These are phyloP conservation scores for Cladosporium sp. DNA, from an alignment of 2,329 filamentous ascomycete species.

Conservation along the genomic window DNA sequence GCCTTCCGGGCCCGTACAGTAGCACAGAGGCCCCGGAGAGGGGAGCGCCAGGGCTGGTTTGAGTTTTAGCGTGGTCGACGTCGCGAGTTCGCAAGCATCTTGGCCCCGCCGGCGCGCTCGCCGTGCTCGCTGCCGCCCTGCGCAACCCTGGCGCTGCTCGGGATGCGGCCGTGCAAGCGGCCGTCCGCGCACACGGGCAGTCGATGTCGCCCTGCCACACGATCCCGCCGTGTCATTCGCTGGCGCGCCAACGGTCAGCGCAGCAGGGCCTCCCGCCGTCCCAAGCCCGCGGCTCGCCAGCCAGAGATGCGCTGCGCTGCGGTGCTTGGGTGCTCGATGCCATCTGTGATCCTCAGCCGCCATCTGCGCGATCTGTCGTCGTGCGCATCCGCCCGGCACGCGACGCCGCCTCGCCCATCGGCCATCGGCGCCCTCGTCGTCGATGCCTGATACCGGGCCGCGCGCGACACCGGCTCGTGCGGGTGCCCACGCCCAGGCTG, in stretches of 20 bases:
- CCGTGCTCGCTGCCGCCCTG: background rate
- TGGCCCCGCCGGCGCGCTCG: background rate
- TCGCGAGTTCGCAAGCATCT: background rate
- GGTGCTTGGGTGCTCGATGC: no score
- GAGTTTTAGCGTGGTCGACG: no score
- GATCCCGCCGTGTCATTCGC: background rate
- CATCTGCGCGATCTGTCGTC: background rate
- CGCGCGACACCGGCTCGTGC: no score
- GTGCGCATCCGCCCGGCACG: background rate
- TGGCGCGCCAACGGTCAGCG: background rate
- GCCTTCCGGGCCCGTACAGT: background rate
- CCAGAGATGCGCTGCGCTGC: background rate
- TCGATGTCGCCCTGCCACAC: conserved; percentile 4
- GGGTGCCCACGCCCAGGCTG: no score
- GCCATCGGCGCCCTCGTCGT: background rate
- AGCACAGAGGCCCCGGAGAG: no score
- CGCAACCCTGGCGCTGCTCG: background rate
- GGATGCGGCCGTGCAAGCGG: background rate
- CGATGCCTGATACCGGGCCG: background rate
- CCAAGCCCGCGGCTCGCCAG: conserved; percentile 2
- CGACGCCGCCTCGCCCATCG: background rate
- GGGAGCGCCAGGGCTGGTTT: no score
- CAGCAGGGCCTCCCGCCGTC: background rate
- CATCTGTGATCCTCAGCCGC: conserved; percentile 2
- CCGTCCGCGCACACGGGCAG: no score